phyloP scores from a whole-genome alignment of 306 rosid genomes.

The Acacia acuminata region DNA sequence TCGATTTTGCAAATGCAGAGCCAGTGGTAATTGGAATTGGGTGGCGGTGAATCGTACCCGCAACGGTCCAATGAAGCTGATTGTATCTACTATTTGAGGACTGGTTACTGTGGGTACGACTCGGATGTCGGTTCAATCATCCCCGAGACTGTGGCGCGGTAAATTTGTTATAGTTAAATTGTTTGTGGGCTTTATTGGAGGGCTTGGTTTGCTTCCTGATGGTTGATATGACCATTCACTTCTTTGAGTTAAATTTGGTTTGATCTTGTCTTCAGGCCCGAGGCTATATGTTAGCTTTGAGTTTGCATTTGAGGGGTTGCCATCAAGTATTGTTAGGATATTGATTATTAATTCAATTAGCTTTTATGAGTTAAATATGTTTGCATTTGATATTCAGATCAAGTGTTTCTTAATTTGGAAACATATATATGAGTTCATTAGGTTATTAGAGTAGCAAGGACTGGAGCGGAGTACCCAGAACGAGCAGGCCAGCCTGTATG shows the following conservation, averaged over 20 bases:
- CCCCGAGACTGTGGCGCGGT: constrained; percentile 87
- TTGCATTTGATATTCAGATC: constrained; percentile 29
- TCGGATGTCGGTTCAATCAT: constrained; percentile 94
- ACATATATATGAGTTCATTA: constrained; percentile 37
- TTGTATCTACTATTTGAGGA: constrained; percentile 80
- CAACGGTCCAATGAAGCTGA: constrained; percentile 82
- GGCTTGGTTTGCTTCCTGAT: constrained; percentile 32
- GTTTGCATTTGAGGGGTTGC: constrained; percentile 23
- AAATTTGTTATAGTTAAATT: constrained; percentile 34
- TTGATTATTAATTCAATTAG: constrained; percentile 1
- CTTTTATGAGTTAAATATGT: constrained; percentile 32
- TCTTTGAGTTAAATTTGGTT: constrained; percentile 29
- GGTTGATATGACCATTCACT: constrained; percentile 17
- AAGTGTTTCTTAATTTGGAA: constrained; percentile 38
- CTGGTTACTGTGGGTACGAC: constrained; percentile 93
- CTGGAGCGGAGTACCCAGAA: constrained; percentile 77
- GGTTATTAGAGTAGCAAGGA: constrained; percentile 81
- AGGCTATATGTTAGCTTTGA: constrained; percentile 26
- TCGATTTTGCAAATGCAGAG: constrained; percentile 59
- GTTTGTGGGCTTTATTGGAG: constrained; percentile 21
- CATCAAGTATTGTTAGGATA: constrained; percentile 12
- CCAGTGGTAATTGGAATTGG: constrained; percentile 65
- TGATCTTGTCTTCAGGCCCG: constrained; percentile 40
- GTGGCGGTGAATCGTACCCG: constrained; percentile 81
- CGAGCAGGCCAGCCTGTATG: constrained; percentile 87